phyloP scores from a whole-genome alignment of 1,284 basidiomycete genomes.

The Mrakiaceae sp. region DNA sequence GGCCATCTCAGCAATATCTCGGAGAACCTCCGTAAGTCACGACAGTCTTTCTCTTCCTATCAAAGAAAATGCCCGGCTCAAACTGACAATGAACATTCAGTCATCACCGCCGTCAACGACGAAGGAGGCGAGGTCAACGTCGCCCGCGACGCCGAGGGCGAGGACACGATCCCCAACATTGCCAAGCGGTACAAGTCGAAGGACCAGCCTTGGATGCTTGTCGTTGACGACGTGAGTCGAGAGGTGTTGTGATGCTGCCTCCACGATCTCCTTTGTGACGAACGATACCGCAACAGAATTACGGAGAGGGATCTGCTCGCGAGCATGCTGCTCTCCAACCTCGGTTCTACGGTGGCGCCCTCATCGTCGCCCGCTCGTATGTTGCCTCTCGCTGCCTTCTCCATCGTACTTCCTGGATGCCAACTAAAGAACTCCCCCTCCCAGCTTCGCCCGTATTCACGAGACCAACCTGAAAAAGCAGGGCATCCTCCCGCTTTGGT shows the following conservation, averaged over 20 bases:
- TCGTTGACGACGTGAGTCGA: conserved; percentile 67
- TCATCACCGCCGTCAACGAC: conserved; percentile 76
- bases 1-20: conserved; percentile 91
- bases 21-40: conserved; percentile 71
- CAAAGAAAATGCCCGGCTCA: background rate
- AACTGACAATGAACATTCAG: conserved; percentile 32
- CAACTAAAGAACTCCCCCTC: too few species aligned
- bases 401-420: too few species aligned
- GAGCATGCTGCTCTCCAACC: conserved; percentile 97
- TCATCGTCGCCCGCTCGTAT: conserved; percentile 69
- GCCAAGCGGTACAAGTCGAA: conserved; percentile 77
- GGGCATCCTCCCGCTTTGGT: conserved; percentile 48
- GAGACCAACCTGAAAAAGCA: conserved; percentile 87
- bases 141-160: conserved; percentile 59
- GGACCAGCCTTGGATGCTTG: conserved; percentile 78
- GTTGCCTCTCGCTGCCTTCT: too few species aligned
- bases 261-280: background rate
- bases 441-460: conserved; percentile 84
- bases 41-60: background rate
- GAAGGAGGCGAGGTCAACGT: conserved; percentile 83
- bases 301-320: conserved; percentile 76
- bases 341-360: conserved; percentile 71
- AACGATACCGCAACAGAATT: conserved; percentile 37
- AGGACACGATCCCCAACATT: conserved; percentile 75
- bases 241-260: background rate